phyloP scores from a whole-genome alignment of 352 stramenopile genomes.

The Phytophthora capsici region DNA sequence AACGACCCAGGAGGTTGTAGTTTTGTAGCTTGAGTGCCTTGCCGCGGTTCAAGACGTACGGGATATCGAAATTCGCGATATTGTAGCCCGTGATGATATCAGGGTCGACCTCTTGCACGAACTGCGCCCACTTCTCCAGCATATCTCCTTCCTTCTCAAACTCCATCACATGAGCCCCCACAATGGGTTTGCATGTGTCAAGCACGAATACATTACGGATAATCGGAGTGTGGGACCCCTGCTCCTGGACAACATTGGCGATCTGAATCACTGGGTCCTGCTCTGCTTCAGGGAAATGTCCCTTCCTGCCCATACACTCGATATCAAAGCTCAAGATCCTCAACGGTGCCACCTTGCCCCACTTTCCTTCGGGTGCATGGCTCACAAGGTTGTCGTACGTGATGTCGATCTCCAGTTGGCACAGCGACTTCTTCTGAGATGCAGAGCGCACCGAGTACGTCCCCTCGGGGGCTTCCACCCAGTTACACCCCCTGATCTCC shows the following conservation, averaged over 20 bases:
- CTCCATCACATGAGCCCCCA: slow-evolving; percentile 97
- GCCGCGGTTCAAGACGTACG: slow-evolving; percentile 98
- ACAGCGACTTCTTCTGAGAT: slow-evolving; percentile 86
- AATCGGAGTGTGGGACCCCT: slow-evolving; percentile 67
- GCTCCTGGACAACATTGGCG: slow-evolving; percentile 95
- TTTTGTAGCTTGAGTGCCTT: slow-evolving; percentile 90
- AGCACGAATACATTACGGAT: slow-evolving; percentile 98
- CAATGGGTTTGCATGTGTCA: slow-evolving; percentile 97
- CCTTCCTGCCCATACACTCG: slow-evolving; percentile 99
- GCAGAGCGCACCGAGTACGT: slow-evolving; percentile 90
- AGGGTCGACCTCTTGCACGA: slow-evolving; percentile 95
- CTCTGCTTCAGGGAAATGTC: slow-evolving; percentile 90
- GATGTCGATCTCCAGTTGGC: slow-evolving; percentile 97
- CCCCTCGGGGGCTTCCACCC: slow-evolving; percentile 93
- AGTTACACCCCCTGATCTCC: slow-evolving; percentile 97
- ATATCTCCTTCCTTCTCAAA: slow-evolving; percentile 97
- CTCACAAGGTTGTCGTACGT: slow-evolving; percentile 97
- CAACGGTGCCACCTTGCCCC: slow-evolving; percentile 97
- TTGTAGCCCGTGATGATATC: slow-evolving; percentile 99
- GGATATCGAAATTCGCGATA: slow-evolving; percentile 99
- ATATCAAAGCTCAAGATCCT: slow-evolving; percentile 99
- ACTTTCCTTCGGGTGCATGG: slow-evolving; percentile 94
- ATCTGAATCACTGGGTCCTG: slow-evolving; percentile 99
- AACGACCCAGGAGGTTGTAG: slow-evolving; percentile 84
- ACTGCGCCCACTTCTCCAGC: slow-evolving; percentile 97